phyloP scores from a whole-genome alignment of 179 eudicot genomes.

The Sideroxylon spinosum region DNA sequence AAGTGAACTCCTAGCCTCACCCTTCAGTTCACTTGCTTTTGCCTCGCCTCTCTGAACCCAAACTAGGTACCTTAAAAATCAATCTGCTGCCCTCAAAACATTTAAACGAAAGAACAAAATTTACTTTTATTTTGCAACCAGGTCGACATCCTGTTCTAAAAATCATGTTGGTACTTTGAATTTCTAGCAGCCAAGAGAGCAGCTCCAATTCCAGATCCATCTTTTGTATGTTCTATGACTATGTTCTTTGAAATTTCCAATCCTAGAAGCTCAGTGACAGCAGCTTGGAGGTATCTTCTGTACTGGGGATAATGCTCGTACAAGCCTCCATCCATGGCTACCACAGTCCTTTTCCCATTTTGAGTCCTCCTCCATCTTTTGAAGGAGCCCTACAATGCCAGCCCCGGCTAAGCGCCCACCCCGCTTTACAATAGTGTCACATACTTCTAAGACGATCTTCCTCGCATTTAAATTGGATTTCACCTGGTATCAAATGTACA shows the following conservation, averaged over 20 bases:
- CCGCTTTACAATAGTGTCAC: slow-evolving; percentile 63
- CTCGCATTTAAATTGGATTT: slow-evolving; percentile 37
- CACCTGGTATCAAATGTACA: slow-evolving; percentile 32
- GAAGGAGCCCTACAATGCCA: slow-evolving; percentile 70
- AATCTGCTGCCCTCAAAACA: not conserved
- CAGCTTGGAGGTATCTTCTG: slow-evolving; percentile 54
- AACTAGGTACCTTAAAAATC: not conserved
- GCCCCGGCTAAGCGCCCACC: slow-evolving; percentile 84
- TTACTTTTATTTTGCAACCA: not conserved
- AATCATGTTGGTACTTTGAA: slow-evolving; percentile 37
- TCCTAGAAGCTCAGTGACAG: slow-evolving; percentile 66
- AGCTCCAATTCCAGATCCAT: slow-evolving; percentile 84
- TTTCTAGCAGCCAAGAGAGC: slow-evolving; percentile 81
- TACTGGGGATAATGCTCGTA: slow-evolving; percentile 69
- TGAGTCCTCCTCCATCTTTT: slow-evolving; percentile 62
- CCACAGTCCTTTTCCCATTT: slow-evolving; percentile 64
- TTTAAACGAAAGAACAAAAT: not conserved
- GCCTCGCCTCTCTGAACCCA: not conserved
- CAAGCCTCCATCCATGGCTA: slow-evolving; percentile 85
- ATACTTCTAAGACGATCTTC: slow-evolving; percentile 48
- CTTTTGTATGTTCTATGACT: slow-evolving; percentile 63
- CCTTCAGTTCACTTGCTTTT: not conserved
- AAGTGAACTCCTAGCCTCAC: not conserved
- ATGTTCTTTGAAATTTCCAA: slow-evolving; percentile 37
- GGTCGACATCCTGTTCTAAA: not conserved